Evolutionary conservation across 495 filamentous ascomycete species (phyloP), one percentile per base, ranked within the genome.

Genomic region (Baudoinia panamericana): DNA sequence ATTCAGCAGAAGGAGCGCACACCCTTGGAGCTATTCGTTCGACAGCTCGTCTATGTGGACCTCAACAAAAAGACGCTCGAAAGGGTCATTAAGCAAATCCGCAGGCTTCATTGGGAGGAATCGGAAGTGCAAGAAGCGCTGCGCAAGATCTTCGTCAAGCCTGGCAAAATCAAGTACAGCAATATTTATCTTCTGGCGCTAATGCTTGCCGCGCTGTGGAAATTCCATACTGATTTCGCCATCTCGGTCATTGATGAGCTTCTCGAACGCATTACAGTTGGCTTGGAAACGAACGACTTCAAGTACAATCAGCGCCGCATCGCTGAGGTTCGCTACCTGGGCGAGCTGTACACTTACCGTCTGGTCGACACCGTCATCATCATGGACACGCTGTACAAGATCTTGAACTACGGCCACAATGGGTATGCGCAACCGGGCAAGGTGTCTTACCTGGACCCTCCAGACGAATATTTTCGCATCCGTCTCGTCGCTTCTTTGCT

Each of bases 81-180:
- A 45, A 92, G 85, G 63, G 76, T 92, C 18, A 68, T 94, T 21
- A 93, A 92, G 57, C 81, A 93, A 48, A 78, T 99, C 39, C 80
- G 90, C 29, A 88, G 92, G 48, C 73, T 99, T 15, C 87, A 99
- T 53, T 99, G 90, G 90, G 92, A 96, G 57, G 86, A 96, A 53
- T 66, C 68, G 31, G 84, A 94, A 58, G 82, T 93, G 32, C 82
- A 93, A 15, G 68, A 70, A 25, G 79, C 92, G 33, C 63, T 99
- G 16, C 80, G 84, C 56, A 93, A 87, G 57, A 74, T 95, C 26
- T 96, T 96, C 56, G 81, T 84, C 38, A 94, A 93, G 55, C 87
- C 93, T 12, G 84, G 84, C 23, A 96, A 94, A 59, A 82, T 99
- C 62, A 93, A 93, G 57, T 99, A 90, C 57, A 84, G 86, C 53